Conservation (phyloP, 805 yeast genomes). For the Schwanniomyces polymorphus region DNA sequence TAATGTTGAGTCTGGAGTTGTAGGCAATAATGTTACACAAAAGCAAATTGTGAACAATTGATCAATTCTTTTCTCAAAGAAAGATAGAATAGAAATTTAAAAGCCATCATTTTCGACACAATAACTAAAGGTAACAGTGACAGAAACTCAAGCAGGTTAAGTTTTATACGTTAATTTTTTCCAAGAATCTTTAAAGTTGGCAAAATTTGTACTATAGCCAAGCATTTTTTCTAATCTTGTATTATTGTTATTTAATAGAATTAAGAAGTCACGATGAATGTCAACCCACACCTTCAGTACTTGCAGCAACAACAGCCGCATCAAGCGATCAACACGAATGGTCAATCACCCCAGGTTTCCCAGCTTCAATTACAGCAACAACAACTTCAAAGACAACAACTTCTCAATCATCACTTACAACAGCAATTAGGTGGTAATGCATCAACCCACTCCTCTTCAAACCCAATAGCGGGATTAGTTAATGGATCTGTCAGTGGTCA, state of each 20-base stretch:
- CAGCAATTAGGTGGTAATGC: conserved; percentile 17
- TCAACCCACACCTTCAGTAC: conserved; percentile 44
- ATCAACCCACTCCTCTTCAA: conserved; percentile 20
- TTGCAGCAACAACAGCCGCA: conserved; percentile 37
- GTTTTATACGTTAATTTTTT: neutral
- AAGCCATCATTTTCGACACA: neutral
- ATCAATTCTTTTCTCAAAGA: neutral
- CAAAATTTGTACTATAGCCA: neutral
- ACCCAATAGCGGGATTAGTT: conserved; percentile 37
- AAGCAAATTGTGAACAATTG: neutral
- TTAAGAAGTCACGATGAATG: conserved; percentile 27
- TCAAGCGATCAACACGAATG: conserved; percentile 17
- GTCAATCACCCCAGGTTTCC: conserved; percentile 35
- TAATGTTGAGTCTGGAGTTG: neutral
- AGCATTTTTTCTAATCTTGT: neutral
- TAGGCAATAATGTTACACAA: neutral
- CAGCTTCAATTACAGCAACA: conserved; percentile 29
- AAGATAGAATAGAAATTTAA: neutral
- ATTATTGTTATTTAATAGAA: neutral
- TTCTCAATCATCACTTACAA: conserved; percentile 31
- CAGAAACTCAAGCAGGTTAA: neutral
- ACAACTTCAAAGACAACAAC: conserved; percentile 30
- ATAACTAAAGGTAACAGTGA: neutral
- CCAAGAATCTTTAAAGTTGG: neutral
- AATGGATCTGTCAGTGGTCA: conserved; percentile 24